Percentiles rank a stretch among this genome's conserved stretches.
phyloP scores from a whole-genome alignment of 768 basidiomycete species.

The Mycena epipterygia region DNA sequence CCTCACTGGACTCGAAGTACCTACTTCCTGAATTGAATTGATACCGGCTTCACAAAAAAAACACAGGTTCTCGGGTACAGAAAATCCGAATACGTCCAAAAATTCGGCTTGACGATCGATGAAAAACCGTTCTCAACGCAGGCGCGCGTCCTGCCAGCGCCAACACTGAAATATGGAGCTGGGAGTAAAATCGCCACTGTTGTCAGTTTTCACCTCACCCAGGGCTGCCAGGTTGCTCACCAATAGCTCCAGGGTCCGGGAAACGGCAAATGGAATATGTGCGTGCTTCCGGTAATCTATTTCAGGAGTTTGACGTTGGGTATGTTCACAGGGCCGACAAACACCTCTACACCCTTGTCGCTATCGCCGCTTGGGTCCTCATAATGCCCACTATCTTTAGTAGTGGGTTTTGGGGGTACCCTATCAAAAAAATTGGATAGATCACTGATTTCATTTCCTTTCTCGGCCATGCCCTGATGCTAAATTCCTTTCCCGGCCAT shows the following conservation, averaged over 20 bases:
- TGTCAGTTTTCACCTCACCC: background rate
- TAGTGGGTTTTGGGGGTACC: too few relatives aligned
- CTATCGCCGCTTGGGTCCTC: conserved; percentile 72
- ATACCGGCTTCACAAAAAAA: background rate
- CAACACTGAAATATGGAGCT: conserved; percentile 63
- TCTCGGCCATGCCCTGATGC: too few relatives aligned
- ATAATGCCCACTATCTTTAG: too few relatives aligned
- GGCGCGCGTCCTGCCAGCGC: conserved; percentile 63
- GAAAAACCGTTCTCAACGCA: conserved; percentile 52
- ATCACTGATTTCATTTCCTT: too few relatives aligned
- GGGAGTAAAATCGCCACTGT: conserved; percentile 55
- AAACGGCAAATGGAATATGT: conserved; percentile 87
- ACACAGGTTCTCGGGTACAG: conserved; percentile 55
- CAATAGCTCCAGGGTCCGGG: conserved; percentile 59
- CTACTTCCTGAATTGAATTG: background rate
- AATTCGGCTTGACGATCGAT: conserved; percentile 58
- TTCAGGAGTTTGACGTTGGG: conserved; percentile 49
- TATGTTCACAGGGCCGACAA: conserved; percentile 72
- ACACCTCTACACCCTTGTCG: conserved; percentile 68
- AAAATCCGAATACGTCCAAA: conserved; percentile 57
- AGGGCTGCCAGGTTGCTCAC: background rate
- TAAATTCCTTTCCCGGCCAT: too few relatives aligned
- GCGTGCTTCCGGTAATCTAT: background rate
- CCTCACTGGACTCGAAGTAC: conserved; percentile 64
- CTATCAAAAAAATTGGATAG: too few relatives aligned